Evolutionary conservation across 257 asterid genomes (phyloP).

Genomic region (Solanum corneliomulleri): DNA sequence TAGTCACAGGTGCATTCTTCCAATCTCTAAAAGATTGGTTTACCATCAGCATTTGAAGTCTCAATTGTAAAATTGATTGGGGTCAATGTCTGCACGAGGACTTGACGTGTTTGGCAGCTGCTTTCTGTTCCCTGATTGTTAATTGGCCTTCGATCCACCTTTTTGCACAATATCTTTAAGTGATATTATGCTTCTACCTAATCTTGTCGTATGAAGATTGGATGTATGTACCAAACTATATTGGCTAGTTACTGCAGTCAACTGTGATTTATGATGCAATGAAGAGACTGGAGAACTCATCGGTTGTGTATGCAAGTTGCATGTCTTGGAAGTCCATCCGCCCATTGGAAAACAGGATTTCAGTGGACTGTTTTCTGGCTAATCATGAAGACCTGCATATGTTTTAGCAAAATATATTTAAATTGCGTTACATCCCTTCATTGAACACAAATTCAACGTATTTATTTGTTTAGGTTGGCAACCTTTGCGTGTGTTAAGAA

Average conservation of each 20-base stretch:
- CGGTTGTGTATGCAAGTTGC: constrained; percentile 14
- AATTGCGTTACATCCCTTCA: background rate
- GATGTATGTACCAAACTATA: constrained; percentile 9
- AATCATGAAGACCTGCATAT: constrained; percentile 27
- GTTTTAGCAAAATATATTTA: background rate
- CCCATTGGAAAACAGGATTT: constrained; percentile 17
- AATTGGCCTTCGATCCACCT: constrained; percentile 12
- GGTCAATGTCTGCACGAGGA: background rate
- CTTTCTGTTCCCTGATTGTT: constrained; percentile 15
- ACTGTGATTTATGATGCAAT: constrained; percentile 6
- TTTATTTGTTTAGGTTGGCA: background rate
- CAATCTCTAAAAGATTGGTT: constrained; percentile 14
- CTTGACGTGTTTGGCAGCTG: background rate
- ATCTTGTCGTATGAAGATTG: constrained; percentile 15
- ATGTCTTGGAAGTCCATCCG: constrained; percentile 16
- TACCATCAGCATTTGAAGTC: constrained; percentile 1
- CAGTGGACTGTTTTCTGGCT: constrained; percentile 17
- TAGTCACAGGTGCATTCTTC: background rate
- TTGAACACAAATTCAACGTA: background rate
- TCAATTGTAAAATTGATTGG: background rate
- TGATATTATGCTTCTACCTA: constrained; percentile 7
- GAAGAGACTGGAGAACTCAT: constrained; percentile 5
- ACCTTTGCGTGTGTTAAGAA: constrained; percentile 11
- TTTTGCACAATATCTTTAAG: constrained; percentile 11
- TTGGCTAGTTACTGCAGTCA: background rate